Percentiles rank a stretch among this genome's conserved stretches.
These are phyloP conservation scores for Coemansia interrupta DNA, from an alignment of 192 early-diverging fungal species.

Conservation along the genomic window DNA sequence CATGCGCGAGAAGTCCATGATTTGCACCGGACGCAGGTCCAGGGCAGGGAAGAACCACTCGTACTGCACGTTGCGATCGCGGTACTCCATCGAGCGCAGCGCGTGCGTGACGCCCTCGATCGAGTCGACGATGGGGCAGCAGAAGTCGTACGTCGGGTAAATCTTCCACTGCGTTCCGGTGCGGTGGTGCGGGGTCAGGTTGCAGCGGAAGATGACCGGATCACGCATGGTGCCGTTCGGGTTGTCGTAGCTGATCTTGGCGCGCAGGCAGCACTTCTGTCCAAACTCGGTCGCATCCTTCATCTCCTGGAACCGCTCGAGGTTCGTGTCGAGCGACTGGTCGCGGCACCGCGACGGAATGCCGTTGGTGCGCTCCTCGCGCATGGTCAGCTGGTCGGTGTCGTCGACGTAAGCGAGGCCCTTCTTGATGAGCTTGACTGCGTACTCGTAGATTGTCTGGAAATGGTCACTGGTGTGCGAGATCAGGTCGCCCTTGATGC, in stretches of 20 bases:
- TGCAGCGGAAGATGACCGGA: conserved; percentile 95
- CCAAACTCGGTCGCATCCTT: conserved; percentile 78
- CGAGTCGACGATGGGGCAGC: conserved; percentile 93
- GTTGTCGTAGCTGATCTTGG: conserved; percentile 88
- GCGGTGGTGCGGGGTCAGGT: conserved; percentile 79
- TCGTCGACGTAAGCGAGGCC: conserved; percentile 94
- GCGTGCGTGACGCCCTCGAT: conserved; percentile 98
- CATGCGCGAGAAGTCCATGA: conserved; percentile 93
- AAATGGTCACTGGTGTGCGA: conserved; percentile 95
- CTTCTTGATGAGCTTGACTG: conserved; percentile 76
- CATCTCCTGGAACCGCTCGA: conserved; percentile 91
- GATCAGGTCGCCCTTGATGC: conserved; percentile 70
- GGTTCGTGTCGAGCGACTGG: conserved; percentile 84
- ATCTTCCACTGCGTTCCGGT: conserved; percentile 93
- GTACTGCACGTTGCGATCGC: conserved; percentile 95
- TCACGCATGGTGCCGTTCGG: conserved; percentile 93
- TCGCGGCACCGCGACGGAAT: conserved; percentile 82
- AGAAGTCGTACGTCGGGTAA: conserved; percentile 98
- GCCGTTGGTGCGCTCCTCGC: conserved; percentile 75
- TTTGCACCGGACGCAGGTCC: conserved; percentile 79
- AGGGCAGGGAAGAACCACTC: conserved; percentile 91
- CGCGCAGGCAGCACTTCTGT: conserved; percentile 80
- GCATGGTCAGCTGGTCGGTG: conserved; percentile 84
- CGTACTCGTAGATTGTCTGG: conserved; percentile 79
- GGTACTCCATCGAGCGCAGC: conserved; percentile 95